These are phyloP conservation scores for Leccinellum luteum DNA, from an alignment of 768 basidiomycete genomes.

Conservation along the genomic window DNA sequence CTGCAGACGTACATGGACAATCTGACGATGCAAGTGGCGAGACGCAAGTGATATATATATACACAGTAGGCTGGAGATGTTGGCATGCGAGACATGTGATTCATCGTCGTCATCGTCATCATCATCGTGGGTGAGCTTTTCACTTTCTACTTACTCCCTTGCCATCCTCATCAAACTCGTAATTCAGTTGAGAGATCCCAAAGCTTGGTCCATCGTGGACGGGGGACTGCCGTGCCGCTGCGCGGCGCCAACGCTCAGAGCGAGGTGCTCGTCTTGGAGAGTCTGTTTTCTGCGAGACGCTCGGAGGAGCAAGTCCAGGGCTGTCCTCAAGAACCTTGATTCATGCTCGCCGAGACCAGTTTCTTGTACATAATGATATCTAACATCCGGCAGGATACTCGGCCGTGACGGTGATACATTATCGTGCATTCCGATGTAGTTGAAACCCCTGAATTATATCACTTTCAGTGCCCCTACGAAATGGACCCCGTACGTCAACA, in stretches of 20 bases:
- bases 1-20: conserved; percentile 91
- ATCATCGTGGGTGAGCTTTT: not conserved
- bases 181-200: not conserved
- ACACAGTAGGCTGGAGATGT: not conserved
- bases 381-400: not conserved
- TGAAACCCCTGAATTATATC: not conserved
- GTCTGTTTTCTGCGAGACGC: not conserved
- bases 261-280: not conserved
- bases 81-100: not conserved
- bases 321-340: not conserved
- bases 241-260: not conserved
- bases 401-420: not conserved
- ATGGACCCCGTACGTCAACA: not conserved
- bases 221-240: not conserved
- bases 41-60: conserved; percentile 51
- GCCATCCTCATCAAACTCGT: not conserved
- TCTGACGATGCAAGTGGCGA: conserved; percentile 83
- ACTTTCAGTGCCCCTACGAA: not conserved
- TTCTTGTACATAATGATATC: conserved; percentile 7
- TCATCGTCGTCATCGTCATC: not conserved
- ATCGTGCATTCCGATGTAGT: not conserved
- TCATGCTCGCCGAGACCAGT: not conserved
- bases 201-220: no score
- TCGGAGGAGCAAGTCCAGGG: not conserved
- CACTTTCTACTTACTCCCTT: not conserved